Conservation (phyloP, 1,284 basidiomycete genomes). For the Fomes fomentarius region DNA sequence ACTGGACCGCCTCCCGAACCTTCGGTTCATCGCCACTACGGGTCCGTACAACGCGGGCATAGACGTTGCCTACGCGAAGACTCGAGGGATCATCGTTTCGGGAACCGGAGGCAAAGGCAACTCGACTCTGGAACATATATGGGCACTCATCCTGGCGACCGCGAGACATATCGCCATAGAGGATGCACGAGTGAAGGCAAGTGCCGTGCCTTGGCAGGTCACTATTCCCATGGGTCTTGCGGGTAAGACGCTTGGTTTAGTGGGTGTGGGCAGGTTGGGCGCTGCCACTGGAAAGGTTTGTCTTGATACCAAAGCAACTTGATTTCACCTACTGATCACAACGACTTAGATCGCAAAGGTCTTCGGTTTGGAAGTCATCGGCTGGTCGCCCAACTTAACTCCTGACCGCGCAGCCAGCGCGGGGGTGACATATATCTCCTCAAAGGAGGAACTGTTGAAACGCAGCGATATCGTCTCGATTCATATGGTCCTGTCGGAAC, state of each 20-base stretch:
- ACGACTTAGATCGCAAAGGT: slow-evolving; percentile 52
- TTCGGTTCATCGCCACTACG: slow-evolving; percentile 63
- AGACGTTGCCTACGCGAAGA: slow-evolving; percentile 48
- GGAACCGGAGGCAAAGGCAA: slow-evolving; percentile 52
- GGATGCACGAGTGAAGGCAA: slow-evolving; percentile 50
- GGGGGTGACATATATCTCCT: slow-evolving; percentile 49
- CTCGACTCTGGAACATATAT: slow-evolving; percentile 63
- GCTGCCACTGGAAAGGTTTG: slow-evolving; percentile 48
- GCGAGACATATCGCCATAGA: slow-evolving; percentile 55
- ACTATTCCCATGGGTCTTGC: slow-evolving; percentile 54
- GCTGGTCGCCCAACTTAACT: slow-evolving; percentile 69
- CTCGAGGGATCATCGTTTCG: slow-evolving; percentile 57
- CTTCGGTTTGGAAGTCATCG: slow-evolving; percentile 62
- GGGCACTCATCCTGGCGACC: slow-evolving; percentile 65
- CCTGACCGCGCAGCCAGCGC: slow-evolving; percentile 53
- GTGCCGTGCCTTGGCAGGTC: slow-evolving; percentile 58
- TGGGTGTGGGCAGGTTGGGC: slow-evolving; percentile 64
- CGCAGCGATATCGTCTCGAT: slow-evolving; percentile 62
- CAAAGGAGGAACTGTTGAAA: slow-evolving; percentile 56
- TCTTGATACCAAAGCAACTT: not conserved
- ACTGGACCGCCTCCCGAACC: slow-evolving; percentile 57
- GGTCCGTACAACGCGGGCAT: slow-evolving; percentile 55
- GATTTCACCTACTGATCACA: slow-evolving; percentile 1
- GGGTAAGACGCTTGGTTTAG: slow-evolving; percentile 58
- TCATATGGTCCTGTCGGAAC: slow-evolving; percentile 58